Evolutionary conservation across 2,329 filamentous ascomycete species (phyloP), one percentile per base, ranked within the genome.

Genomic region (Aspergillus udagawae): DNA sequence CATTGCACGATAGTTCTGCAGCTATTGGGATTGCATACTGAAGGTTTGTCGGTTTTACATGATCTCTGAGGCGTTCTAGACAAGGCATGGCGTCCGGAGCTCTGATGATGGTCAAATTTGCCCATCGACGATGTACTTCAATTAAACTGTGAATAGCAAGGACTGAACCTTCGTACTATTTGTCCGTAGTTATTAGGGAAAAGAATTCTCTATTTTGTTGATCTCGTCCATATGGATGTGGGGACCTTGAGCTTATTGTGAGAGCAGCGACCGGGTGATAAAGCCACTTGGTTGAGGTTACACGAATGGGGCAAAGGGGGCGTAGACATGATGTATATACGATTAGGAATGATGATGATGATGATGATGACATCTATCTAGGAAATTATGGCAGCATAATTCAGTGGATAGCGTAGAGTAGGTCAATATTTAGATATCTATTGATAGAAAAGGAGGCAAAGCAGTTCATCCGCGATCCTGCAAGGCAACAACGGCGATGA

Each of bases 51-150:
- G 10, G 47, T 52, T 35, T 56, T 51, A 28, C 59, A 17, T 52
- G 41, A 25, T 29, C 35, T 49, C 47, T 53, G 49, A 49, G 60
- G 59, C 54, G 60, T 38, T 63, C 48, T 48, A 48, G 52, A 61
- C 52, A 58, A 41, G 55, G 57, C 49, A 55, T 42, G 61, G 61
- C 56, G 61, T 62, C 61, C 54, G 35, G 49, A 28, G 29, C 4
- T 52, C 45, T 51, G 14, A 38, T 7, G 32, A 38, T 38, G 32
- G 32, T 38, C 32, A 38, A 38, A 7, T 38, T 17, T 17, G 32
- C 14, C 32, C 14, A 2, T 38, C 14, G 12, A 38, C 14, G 17
- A 17, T 17, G 32, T 17, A 38, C 14, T 38, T 38, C 32, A 35
- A 35, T 35, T 4, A 6, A 38, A 17, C 5, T 17, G 14, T 38